These are phyloP conservation scores for Conidiobolus incongruus DNA, from an alignment of 371 early-diverging fungal genomes.

Conservation along the genomic window DNA sequence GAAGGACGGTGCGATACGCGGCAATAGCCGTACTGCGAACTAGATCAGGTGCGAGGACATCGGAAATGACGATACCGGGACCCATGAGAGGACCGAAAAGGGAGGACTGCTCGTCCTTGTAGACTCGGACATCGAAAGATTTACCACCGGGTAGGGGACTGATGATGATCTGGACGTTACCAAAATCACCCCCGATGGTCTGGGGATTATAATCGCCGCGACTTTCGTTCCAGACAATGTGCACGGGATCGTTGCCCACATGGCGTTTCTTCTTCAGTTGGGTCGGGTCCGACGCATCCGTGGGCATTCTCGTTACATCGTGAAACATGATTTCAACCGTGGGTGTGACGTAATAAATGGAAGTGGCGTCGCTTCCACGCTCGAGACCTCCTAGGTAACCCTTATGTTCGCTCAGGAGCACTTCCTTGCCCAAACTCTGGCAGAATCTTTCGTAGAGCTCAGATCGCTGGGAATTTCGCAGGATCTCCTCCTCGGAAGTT, in stretches of 20 bases:
- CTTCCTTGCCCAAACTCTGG: conserved; percentile 56
- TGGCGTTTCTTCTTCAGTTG: conserved; percentile 93
- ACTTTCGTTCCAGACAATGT: conserved; percentile 92
- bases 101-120: conserved; percentile 46
- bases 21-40: conserved; percentile 68
- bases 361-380: conserved; percentile 44
- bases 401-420: conserved; percentile 57
- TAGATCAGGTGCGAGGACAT: conserved; percentile 45
- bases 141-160: conserved; percentile 41
- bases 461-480: conserved; percentile 48
- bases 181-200: conserved; percentile 94
- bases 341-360: conserved; percentile 65
- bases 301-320: conserved; percentile 79
- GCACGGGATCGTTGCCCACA: conserved; percentile 93
- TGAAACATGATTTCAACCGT: conserved; percentile 79
- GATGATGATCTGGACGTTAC: conserved; percentile 79
- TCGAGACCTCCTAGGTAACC: conserved; percentile 83
- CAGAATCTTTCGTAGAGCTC: conserved; percentile 57
- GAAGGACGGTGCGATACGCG: conserved; percentile 28
- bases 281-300: conserved; percentile 44
- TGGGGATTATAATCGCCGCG: conserved; percentile 50
- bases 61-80: conserved; percentile 59
- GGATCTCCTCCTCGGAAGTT: conserved; percentile 62
- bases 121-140: conserved; percentile 44
- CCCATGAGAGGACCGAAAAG: conserved; percentile 71